phyloP scores from a whole-genome alignment of 2,329 filamentous ascomycete genomes.

The Sordariomycetes sp. region DNA sequence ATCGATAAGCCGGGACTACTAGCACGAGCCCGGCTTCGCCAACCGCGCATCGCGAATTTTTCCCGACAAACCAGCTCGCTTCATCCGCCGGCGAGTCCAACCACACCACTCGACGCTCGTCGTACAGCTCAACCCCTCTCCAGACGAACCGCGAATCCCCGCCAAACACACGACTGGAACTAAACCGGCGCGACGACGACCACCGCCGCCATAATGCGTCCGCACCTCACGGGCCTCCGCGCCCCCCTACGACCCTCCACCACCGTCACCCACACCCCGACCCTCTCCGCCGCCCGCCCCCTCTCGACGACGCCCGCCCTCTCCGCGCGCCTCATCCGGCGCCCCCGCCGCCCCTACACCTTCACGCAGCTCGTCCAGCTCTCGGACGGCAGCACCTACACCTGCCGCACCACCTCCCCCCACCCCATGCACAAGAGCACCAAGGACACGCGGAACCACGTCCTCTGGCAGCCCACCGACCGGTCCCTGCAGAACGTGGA shows the following conservation, averaged over 20 bases:
- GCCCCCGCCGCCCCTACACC: constrained; percentile 85
- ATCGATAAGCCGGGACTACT: neutral
- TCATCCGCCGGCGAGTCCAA: neutral
- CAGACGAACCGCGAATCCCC: neutral
- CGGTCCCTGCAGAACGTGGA: constrained; percentile 77
- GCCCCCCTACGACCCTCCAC: constrained; percentile 14
- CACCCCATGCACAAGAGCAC: constrained; percentile 40
- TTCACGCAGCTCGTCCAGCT: constrained; percentile 96
- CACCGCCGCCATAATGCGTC: constrained; percentile 4
- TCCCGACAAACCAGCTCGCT: neutral
- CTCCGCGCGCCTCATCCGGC: constrained; percentile 71
- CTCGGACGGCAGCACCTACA: constrained; percentile 78
- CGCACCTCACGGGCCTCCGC: constrained; percentile 4
- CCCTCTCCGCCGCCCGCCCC: constrained; percentile 10
- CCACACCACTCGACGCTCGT: neutral
- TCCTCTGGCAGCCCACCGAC: constrained; percentile 81
- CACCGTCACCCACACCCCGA: constrained; percentile 10
- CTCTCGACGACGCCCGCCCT: constrained; percentile 13
- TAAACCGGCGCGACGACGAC: neutral
- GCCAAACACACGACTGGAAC: neutral
- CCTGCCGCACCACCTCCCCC: constrained; percentile 65
- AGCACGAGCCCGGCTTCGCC: neutral
- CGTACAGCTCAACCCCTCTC: neutral
- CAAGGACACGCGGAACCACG: constrained; percentile 82
- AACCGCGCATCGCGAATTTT: constrained; percentile 2